Percentiles rank a stretch among this genome's conserved stretches.
Conservation (phyloP, 176 grass and related monocot species). For the Pontederia paniculata region DNA sequence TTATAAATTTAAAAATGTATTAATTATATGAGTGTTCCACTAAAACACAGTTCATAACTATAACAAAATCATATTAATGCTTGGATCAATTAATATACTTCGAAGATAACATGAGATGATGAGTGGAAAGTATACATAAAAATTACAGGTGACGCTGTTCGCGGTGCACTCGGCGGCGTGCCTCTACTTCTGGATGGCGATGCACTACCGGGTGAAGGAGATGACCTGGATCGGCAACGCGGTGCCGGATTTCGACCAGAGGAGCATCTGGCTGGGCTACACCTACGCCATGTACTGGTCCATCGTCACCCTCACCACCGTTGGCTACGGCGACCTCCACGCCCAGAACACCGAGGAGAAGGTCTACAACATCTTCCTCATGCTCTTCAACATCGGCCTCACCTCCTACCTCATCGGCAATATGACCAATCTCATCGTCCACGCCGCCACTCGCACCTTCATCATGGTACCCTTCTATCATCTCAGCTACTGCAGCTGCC, state of each 20-base stretch:
- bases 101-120: too few species aligned
- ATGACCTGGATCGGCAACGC: slow-evolving; percentile 45
- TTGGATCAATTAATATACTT: too few species aligned
- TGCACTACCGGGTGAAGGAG: slow-evolving; percentile 19
- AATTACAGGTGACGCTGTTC: slow-evolving; percentile 35
- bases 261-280: slow-evolving; percentile 49
- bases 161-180: slow-evolving; percentile 38
- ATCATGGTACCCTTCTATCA: slow-evolving; percentile 18
- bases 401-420: slow-evolving; percentile 59
- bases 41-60: too few species aligned
- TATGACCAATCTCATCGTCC: slow-evolving; percentile 71
- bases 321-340: slow-evolving; percentile 65
- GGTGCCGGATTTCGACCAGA: slow-evolving; percentile 11
- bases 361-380: slow-evolving; percentile 40
- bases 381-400: slow-evolving; percentile 63
- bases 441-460: slow-evolving; percentile 25
- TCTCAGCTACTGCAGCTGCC: not conserved
- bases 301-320: slow-evolving; percentile 45
- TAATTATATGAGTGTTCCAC: too few species aligned
- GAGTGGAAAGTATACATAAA: too few species aligned
- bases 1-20: too few species aligned
- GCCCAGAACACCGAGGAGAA: slow-evolving; percentile 38
- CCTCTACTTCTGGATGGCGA: slow-evolving; percentile 38
- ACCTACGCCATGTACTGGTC: slow-evolving; percentile 48
- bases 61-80: too few species aligned